Conservation (phyloP, 768 basidiomycete genomes). For the Podaxis carcinomalis region DNA sequence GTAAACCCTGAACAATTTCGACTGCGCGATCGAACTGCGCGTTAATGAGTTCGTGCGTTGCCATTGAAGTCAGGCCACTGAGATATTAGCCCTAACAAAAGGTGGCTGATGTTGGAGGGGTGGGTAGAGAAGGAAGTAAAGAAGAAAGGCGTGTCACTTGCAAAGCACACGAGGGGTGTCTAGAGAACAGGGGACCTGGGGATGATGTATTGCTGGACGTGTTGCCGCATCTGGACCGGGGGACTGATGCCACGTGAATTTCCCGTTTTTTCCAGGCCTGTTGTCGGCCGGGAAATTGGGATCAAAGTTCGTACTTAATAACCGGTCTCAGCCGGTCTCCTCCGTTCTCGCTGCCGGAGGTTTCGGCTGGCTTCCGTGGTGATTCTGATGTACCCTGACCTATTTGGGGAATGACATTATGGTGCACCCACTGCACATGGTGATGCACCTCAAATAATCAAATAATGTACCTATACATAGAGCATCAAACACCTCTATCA, state of each 20-base stretch:
- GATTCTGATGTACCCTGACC: too few species aligned
- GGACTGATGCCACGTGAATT: not conserved
- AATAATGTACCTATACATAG: not conserved
- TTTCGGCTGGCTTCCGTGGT: not conserved
- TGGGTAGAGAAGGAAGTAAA: too few species aligned
- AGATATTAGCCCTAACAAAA: not conserved
- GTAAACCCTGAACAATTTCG: slow-evolving; percentile 87
- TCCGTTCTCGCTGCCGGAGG: not conserved
- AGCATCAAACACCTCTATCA: not conserved
- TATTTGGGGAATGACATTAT: too few species aligned
- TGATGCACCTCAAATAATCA: not conserved
- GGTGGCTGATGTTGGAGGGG: not conserved
- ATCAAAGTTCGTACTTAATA: not conserved
- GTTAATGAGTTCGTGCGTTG: slow-evolving; percentile 64
- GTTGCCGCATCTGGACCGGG: not conserved
- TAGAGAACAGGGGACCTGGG: not conserved
- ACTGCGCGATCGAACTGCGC: slow-evolving; percentile 92
- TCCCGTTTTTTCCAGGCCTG: not conserved
- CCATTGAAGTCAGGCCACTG: slow-evolving; percentile 34
- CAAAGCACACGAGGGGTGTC: not conserved
- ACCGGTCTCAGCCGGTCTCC: not conserved
- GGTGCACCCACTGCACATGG: too few species aligned
- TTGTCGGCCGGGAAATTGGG: not conserved
- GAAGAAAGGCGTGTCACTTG: not conserved
- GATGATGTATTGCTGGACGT: not conserved